Evolutionary conservation across 805 yeast genomes (phyloP), one percentile per base, ranked within the genome.

Genomic region (Sporopachydermia lactativora): DNA sequence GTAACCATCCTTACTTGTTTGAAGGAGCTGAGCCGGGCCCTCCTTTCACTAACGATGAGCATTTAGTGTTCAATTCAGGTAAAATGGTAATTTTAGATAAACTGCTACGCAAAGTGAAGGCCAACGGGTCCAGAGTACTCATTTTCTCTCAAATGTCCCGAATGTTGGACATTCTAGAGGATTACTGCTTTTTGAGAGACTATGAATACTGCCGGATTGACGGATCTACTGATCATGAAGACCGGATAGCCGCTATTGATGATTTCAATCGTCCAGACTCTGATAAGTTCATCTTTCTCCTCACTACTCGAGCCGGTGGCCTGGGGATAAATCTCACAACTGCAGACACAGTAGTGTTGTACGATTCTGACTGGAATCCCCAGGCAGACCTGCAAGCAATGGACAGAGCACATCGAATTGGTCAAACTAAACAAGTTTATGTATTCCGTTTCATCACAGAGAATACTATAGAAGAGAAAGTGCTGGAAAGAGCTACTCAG

Each of bases 11-110:
- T 0, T 89, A 92, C 58, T 63, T 89, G 41, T 92, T 92, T 53
- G 97, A 89, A 57, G 97, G 98, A n/a, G 98, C 97, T 1, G 97
- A 88, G 59, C 97, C 96, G 0, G 97, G 97, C 5, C 97, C 97
- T 1, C 97, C 97, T 1, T 89, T 69, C 53, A 89, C 96, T 1
- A 89, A 94, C 1, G 96, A 86, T 58, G 96, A 88, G 58, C 97
- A 89, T 60, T 67, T 89, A 47, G 78, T 88, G n/a, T 77, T 52
- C 63, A 89, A 89, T 55, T 71, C 95, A 4, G 96, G 95, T 19
- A 88, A 88, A 57, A 82, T 88, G 88, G 70, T 82, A 41, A 83
- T 89, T 28, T 62, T 88, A 42, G 97, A 88, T 55, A 84, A 84
- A 52, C 64, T 88, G 53, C 61, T 89, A 49, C 76, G 75, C 48